Evolutionary conservation across 768 basidiomycete species (phyloP).

Genomic region (Amanita fuliginea): DNA sequence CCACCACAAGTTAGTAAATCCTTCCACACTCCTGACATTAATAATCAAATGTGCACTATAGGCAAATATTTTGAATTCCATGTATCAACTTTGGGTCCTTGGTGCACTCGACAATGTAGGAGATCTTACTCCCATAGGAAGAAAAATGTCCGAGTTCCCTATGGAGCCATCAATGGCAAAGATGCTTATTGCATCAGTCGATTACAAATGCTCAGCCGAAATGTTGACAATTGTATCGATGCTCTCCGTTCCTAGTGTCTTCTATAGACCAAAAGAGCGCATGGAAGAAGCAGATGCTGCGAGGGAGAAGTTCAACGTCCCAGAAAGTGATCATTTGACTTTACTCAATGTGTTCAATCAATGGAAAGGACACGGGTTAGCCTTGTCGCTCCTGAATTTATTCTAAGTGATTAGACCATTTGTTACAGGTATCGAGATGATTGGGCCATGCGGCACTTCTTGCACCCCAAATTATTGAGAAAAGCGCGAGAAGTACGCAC

Average conservation of each 20-base stretch:
- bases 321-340: slow-evolving; percentile 95
- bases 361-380: slow-evolving; percentile 93
- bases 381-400: slow-evolving; percentile 9
- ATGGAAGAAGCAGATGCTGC: slow-evolving; percentile 98
- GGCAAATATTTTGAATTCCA: slow-evolving; percentile 97
- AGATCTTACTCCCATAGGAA: slow-evolving; percentile 84
- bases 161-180: slow-evolving; percentile 99
- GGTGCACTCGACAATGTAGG: slow-evolving; percentile 96
- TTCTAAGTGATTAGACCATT: background rate
- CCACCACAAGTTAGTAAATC: slow-evolving; percentile 81
- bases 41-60: slow-evolving; percentile 16
- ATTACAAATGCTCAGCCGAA: slow-evolving; percentile 86
- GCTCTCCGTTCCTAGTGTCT: slow-evolving; percentile 96
- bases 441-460: slow-evolving; percentile 91
- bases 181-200: slow-evolving; percentile 94
- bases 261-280: slow-evolving; percentile 94
- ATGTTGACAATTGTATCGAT: slow-evolving; percentile 99
- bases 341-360: slow-evolving; percentile 94
- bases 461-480: slow-evolving; percentile 91
- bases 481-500: slow-evolving; percentile 93
- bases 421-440: slow-evolving; percentile 72
- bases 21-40: background rate
- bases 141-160: slow-evolving; percentile 98
- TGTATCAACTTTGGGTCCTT: slow-evolving; percentile 99
- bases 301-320: slow-evolving; percentile 96